phyloP scores from a whole-genome alignment of 2,329 filamentous ascomycete genomes.

The Neopestalotiopsis sp. region DNA sequence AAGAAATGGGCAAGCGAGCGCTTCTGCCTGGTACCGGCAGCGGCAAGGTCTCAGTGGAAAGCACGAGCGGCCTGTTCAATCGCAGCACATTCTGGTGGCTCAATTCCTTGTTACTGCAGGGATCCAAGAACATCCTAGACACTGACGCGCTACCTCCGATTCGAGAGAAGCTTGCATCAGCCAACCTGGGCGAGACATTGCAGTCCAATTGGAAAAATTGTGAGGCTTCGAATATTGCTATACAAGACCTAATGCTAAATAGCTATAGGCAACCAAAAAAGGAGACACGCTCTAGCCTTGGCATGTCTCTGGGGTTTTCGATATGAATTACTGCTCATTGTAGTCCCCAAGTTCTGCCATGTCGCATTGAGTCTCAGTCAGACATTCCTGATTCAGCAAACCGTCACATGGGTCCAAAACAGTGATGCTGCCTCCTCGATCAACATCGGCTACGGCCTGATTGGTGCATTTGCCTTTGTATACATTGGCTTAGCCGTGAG shows the following conservation, averaged over 20 bases:
- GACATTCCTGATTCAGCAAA: conserved; percentile 18
- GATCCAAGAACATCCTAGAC: conserved; percentile 30
- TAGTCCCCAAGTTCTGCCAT: conserved; percentile 18
- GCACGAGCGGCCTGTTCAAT: conserved; percentile 30
- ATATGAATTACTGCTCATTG: conserved; percentile 17
- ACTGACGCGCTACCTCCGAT: conserved; percentile 26
- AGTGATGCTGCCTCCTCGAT: neutral
- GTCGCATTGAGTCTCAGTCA: conserved; percentile 19
- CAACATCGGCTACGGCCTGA: conserved; percentile 20
- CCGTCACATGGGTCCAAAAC: conserved; percentile 5
- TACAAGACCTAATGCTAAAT: conserved; percentile 5
- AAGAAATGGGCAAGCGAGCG: conserved; percentile 32
- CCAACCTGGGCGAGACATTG: conserved; percentile 9
- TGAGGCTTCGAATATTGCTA: too few relatives aligned
- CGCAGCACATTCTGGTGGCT: conserved; percentile 36
- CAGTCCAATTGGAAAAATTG: neutral
- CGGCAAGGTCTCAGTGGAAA: conserved; percentile 24
- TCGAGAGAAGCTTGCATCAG: conserved; percentile 19
- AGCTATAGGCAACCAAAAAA: conserved; percentile 2
- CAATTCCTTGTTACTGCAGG: conserved; percentile 29
- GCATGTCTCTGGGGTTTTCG: conserved; percentile 19
- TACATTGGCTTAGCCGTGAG: conserved; percentile 19
- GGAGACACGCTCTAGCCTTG: conserved; percentile 16
- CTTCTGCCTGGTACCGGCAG: conserved; percentile 28
- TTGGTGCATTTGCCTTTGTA: conserved; percentile 17